Evolutionary conservation across 148 eudicot species (phyloP), one percentile per base, ranked within the genome.

Genomic region (Rhododendron ovatum): DNA sequence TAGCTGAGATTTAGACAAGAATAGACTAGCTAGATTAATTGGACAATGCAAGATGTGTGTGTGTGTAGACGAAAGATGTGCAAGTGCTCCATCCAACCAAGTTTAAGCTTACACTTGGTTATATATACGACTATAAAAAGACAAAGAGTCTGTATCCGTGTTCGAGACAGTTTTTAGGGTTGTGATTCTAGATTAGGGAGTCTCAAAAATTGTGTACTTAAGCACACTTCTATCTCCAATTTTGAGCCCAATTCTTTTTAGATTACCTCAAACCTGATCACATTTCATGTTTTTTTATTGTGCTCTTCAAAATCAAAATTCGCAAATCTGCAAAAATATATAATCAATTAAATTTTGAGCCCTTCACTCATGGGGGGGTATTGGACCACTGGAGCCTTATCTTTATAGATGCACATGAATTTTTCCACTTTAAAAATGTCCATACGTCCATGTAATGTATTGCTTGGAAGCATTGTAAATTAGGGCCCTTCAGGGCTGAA

Each of bases 401-500:
- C 15, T 67, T 15, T 67, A 37, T 6, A 53, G 24, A 5, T 20
- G 55, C 3, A 13, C n/a, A 83, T 13, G 7, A 67, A 30, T 39
- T 83, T 83, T 65, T 41, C 71, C 65, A 47, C 43, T 43, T 77
- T 15, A 14, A 11, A 41, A 39, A 14, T 41, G 24, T 17, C 41
- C 79, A 65, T 82, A 45, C 0, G 22, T 15, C 20, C 53, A 55
- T 59, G 77, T 78, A 71, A 59, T 77, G 78, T 61, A 48, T 78
- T 83, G 86, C 86, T 87, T 87, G 88, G 88, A 77, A 87, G 86
- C 88, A 78, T 83, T 61, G 83, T 20, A 67, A 35, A 41, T 37
- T 53, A 43, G 39, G 55, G 12, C 18, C 78, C 83, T 83, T 87
- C 75, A 28, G 24, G 76, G 67, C 82, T 83, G 83, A 83, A 57